Percentiles rank a stretch among this genome's conserved stretches.
Evolutionary conservation across 2,329 filamentous ascomycete genomes (phyloP).

Genomic region (Fusarium robinianum): DNA sequence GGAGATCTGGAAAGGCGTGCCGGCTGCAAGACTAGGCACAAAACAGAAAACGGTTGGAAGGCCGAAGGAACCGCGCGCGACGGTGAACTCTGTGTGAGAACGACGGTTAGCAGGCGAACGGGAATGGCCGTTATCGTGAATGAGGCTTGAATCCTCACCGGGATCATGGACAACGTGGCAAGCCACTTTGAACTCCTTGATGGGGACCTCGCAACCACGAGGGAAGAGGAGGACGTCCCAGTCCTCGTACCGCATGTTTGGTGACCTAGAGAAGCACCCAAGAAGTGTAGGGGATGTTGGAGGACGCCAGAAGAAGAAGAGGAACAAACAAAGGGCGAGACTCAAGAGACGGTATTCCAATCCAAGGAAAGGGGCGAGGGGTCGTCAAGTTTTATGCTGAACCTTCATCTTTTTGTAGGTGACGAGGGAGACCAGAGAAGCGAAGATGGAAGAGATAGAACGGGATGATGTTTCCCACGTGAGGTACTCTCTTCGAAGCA

Average conservation of each 20-base stretch:
- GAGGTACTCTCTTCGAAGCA: no score
- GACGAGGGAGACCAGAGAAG: constrained; percentile 13
- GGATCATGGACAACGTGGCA: constrained; percentile 69
- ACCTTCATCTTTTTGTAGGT: background rate
- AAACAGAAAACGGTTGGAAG: constrained; percentile 74
- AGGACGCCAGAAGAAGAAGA: background rate
- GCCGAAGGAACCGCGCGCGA: constrained; percentile 52
- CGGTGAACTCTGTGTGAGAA: constrained; percentile 61
- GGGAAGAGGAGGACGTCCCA: constrained; percentile 88
- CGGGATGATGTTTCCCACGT: no score
- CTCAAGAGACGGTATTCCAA: constrained; percentile 2
- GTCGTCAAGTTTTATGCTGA: background rate
- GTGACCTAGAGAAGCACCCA: constrained; percentile 34
- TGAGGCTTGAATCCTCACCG: constrained; percentile 40
- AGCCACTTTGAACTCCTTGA: constrained; percentile 81
- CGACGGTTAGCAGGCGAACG: no score
- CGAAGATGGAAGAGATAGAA: background rate
- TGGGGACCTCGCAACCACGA: constrained; percentile 64
- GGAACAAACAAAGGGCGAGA: background rate
- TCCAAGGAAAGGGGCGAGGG: constrained; percentile 1
- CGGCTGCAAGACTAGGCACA: constrained; percentile 64
- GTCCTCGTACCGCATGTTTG: constrained; percentile 80
- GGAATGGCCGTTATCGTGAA: background rate
- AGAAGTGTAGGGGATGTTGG: constrained; percentile 11
- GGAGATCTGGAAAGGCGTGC: constrained; percentile 70